These are phyloP conservation scores for Salvia sclarea DNA, from an alignment of 305 asterid species.

Conservation along the genomic window DNA sequence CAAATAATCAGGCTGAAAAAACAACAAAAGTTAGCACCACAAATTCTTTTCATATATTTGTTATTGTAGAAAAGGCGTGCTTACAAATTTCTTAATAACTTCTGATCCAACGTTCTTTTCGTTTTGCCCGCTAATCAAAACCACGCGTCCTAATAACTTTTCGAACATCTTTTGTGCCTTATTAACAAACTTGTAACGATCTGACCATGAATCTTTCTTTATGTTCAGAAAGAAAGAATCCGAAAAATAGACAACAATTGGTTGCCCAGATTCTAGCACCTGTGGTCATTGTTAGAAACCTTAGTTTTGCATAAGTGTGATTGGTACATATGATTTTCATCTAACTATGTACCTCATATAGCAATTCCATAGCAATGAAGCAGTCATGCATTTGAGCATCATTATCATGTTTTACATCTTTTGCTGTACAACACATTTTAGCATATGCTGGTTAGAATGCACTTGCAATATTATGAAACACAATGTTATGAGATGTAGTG, in stretches of 20 bases:
- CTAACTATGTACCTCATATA: constrained; percentile 41
- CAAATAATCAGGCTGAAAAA: constrained; percentile 58
- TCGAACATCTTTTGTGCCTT: background rate
- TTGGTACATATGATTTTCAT: no score
- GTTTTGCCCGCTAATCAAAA: background rate
- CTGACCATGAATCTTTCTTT: background rate
- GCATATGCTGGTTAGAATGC: no score
- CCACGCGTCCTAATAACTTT: background rate
- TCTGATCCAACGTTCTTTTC: no score
- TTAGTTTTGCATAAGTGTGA: no score
- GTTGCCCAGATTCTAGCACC: constrained; percentile 1
- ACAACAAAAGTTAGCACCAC: no score
- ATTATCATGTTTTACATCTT: background rate
- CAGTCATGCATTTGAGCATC: background rate
- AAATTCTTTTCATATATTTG: background rate
- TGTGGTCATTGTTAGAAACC: background rate
- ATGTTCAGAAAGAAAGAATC: no score
- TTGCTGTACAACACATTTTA: background rate
- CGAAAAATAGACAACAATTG: constrained; percentile 22
- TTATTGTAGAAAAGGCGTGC: no score
- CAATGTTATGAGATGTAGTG: no score
- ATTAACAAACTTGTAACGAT: background rate
- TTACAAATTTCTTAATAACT: no score
- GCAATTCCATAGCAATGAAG: background rate
- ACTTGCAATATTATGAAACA: no score